These are phyloP conservation scores for Mycena capillaripes DNA, from an alignment of 768 basidiomycete genomes.

Conservation along the genomic window DNA sequence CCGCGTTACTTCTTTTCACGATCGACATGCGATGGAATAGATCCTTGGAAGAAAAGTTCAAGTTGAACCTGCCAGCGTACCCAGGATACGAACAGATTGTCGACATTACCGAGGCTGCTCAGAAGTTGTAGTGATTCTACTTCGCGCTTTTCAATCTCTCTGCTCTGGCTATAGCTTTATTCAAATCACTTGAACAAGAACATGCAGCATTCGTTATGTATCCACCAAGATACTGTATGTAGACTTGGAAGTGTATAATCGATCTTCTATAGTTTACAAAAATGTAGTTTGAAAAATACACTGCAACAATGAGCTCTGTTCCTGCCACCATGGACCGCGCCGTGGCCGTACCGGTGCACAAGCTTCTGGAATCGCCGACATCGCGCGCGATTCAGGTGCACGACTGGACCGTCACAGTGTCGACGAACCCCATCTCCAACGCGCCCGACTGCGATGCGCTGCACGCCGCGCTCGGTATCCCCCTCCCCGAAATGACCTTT, in stretches of 20 bases:
- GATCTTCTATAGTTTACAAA: too few relatives aligned
- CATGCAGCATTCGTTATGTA: too few relatives aligned
- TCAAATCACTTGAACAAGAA: too few relatives aligned
- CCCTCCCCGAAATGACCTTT: slow-evolving; percentile 97
- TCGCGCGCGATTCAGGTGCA: slow-evolving; percentile 76
- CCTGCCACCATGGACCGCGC: slow-evolving; percentile 55
- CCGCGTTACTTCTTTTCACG: background rate
- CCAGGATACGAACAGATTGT: slow-evolving; percentile 87
- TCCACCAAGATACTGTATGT: too few relatives aligned
- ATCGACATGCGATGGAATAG: slow-evolving; percentile 54
- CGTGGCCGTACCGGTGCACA: slow-evolving; percentile 70
- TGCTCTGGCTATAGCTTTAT: too few relatives aligned
- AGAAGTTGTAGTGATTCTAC: slow-evolving; percentile 25
- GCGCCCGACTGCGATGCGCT: slow-evolving; percentile 81
- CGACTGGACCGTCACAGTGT: slow-evolving; percentile 78
- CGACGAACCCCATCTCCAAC: slow-evolving; percentile 85
- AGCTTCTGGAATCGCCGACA: slow-evolving; percentile 77
- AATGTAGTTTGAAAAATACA: too few relatives aligned
- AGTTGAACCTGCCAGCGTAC: slow-evolving; percentile 87
- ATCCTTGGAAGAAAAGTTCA: slow-evolving; percentile 76
- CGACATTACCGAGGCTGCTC: slow-evolving; percentile 55
- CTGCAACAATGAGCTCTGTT: slow-evolving; percentile 10
- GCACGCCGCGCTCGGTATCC: slow-evolving; percentile 75
- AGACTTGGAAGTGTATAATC: too few relatives aligned
- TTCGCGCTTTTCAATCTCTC: background rate